Percentiles rank a stretch among this genome's conserved stretches.
Conservation (phyloP, 192 early-diverging fungal species). For the Dissophora ornata region DNA sequence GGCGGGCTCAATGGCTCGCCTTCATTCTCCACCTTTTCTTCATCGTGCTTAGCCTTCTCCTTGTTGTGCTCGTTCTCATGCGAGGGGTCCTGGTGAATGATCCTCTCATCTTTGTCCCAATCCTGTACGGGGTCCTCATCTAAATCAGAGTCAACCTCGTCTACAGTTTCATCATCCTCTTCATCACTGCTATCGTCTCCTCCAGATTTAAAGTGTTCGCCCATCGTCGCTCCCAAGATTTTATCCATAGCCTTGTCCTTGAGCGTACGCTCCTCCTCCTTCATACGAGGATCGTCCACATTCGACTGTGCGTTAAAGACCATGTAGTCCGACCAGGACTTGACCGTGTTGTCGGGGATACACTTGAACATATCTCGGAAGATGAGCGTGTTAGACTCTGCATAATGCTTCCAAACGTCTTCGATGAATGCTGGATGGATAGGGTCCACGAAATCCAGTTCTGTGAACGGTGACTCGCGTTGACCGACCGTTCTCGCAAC, state of each 20-base stretch:
- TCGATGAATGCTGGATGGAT: constrained; percentile 69
- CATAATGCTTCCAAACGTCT: constrained; percentile 69
- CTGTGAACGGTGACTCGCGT: constrained; percentile 12
- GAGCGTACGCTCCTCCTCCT: constrained; percentile 45
- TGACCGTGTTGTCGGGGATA: constrained; percentile 84
- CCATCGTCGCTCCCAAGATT: constrained; percentile 39
- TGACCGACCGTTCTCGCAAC: not conserved
- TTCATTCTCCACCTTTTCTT: not conserved
- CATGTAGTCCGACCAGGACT: constrained; percentile 66
- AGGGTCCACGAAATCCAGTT: constrained; percentile 71
- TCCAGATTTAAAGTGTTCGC: constrained; percentile 24
- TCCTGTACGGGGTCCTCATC: constrained; percentile 30
- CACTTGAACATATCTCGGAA: constrained; percentile 80
- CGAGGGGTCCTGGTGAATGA: constrained; percentile 6
- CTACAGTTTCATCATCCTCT: constrained; percentile 7
- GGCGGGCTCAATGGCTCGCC: too few relatives aligned
- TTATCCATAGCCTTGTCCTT: constrained; percentile 48
- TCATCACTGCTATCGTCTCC: constrained; percentile 28
- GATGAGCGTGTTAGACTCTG: constrained; percentile 69
- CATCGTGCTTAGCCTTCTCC: constrained; percentile 4
- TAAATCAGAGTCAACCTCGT: constrained; percentile 13
- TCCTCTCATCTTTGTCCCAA: constrained; percentile 7
- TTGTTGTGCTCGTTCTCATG: constrained; percentile 5
- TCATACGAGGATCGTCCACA: constrained; percentile 42
- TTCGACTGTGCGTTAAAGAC: constrained; percentile 52